phyloP scores from a whole-genome alignment of 2,329 filamentous ascomycete genomes.

The Monilinia polystroma region DNA sequence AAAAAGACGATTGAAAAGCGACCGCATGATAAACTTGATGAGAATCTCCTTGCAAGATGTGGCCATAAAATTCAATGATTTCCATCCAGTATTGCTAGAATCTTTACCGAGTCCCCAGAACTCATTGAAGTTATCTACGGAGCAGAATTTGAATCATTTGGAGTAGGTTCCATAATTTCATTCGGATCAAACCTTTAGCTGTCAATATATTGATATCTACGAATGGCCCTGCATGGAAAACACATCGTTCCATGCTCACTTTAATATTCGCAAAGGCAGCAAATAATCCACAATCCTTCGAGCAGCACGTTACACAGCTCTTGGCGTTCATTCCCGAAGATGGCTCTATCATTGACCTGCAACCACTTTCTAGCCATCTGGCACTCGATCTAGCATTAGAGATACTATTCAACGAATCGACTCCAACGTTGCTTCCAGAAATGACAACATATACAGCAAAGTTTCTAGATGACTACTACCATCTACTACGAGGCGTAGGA shows the following conservation, averaged over 20 bases:
- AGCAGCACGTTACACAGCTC: conserved; percentile 1
- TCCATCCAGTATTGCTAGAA: conserved; percentile 1
- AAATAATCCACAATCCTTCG: not conserved
- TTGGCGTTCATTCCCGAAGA: conserved; percentile 14
- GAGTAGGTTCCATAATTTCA: conserved; percentile 47
- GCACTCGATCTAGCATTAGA: conserved; percentile 57
- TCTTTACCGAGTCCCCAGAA: conserved; percentile 26
- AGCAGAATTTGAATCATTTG: conserved; percentile 41
- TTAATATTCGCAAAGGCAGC: not conserved
- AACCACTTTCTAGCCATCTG: conserved; percentile 35
- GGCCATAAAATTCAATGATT: conserved; percentile 15
- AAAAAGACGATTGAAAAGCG: conserved; percentile 9
- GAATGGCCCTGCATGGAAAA: conserved; percentile 15
- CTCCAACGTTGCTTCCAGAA: not conserved
- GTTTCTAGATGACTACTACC: conserved; percentile 3
- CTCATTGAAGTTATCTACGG: conserved; percentile 23
- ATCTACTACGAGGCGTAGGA: not conserved
- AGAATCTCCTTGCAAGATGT: conserved; percentile 1
- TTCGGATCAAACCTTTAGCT: conserved; percentile 38
- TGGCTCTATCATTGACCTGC: conserved; percentile 19
- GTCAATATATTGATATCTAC: not conserved
- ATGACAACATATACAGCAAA: not conserved
- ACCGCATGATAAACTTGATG: conserved; percentile 5
- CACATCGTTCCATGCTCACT: conserved; percentile 9
- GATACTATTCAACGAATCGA: conserved; percentile 62